These are phyloP conservation scores for Coemansia sp. DNA, from an alignment of 192 early-diverging fungal species.

Conservation along the genomic window DNA sequence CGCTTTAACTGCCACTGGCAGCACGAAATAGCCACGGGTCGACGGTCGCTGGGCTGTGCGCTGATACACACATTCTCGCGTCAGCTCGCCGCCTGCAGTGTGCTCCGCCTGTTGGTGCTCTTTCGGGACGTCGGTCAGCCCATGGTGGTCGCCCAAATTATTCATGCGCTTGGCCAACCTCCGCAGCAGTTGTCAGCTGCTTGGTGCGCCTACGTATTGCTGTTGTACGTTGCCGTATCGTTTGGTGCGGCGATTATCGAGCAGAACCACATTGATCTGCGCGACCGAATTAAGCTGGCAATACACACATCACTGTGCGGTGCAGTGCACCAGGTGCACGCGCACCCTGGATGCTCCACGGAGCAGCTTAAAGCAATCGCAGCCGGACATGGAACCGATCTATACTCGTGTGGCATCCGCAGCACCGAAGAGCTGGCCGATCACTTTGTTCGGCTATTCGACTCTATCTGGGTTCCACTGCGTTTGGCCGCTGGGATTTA, in stretches of 20 bases:
- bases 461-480: slow-evolving; percentile 22
- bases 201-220: background rate
- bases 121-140: slow-evolving; percentile 13
- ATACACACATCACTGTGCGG: slow-evolving; percentile 15
- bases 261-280: slow-evolving; percentile 42
- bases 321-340: slow-evolving; percentile 14
- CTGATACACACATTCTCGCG: slow-evolving; percentile 10
- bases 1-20: slow-evolving; percentile 16
- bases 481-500: slow-evolving; percentile 12
- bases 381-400: background rate
- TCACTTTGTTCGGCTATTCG: slow-evolving; percentile 8
- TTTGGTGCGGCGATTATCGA: slow-evolving; percentile 3
- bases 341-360: background rate
- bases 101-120: slow-evolving; percentile 24
- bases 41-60: slow-evolving; percentile 4
- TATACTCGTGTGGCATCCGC: slow-evolving; percentile 24
- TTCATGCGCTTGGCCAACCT: slow-evolving; percentile 6
- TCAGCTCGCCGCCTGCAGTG: slow-evolving; percentile 12
- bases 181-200: background rate
- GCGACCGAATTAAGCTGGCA: slow-evolving; percentile 17
- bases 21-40: background rate
- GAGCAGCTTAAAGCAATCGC: background rate
- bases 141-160: slow-evolving; percentile 16
- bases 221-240: background rate
- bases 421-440: slow-evolving; percentile 11